Base-by-base conservation (phyloP, 1,284 basidiomycete species). In the Cryptococcus sp. region DNA sequence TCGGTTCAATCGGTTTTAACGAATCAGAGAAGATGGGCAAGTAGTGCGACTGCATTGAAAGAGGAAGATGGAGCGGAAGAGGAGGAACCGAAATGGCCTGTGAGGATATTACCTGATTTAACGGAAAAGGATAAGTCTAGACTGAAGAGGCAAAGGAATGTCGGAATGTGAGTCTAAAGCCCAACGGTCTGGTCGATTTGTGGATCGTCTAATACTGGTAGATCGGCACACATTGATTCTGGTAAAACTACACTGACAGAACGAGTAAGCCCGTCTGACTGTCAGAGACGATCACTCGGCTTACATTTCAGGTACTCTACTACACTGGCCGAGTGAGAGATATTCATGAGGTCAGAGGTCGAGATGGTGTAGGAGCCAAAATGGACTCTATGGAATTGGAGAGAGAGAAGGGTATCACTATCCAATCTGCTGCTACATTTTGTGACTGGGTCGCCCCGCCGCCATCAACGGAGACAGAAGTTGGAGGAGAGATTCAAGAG, bases 351-450 rank as follows among this genome's bases (percentile, higher is more conserved):
- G 95, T 96, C 59, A 83, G 96, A 65, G 96, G 96, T 43, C 83
- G 89, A 54, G 95, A 98, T 76, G 86, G 87, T 50, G 93, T 98
- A 31, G 96, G 95, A 50, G 96, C 95, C 31, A 98, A 99, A 81
- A 99, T 99, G 96, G 95, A 99, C 78, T 90, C 88, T 70, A 99
- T 99, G 95, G 96, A 98, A 67, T 82, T 99, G 6, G 96, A 99
- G 76, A 83, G 95, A 49, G 96, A 98, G 78, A 98, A 99, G 79
- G 96, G 95, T 49, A 99, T 99, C 71, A 98, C 96, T 34, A 99
- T 99, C 64, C 95, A 99, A 78, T 93, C 89, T 68, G 95, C 96
- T 4, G 96, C 96, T 2, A 98, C 96, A 0, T 98, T 95, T 78
- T 96, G 92, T 70, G 92, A 96, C 76, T 99, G 96, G 96, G 83